Evolutionary conservation across 768 basidiomycete species (phyloP).

Genomic region (Russula vinacea): DNA sequence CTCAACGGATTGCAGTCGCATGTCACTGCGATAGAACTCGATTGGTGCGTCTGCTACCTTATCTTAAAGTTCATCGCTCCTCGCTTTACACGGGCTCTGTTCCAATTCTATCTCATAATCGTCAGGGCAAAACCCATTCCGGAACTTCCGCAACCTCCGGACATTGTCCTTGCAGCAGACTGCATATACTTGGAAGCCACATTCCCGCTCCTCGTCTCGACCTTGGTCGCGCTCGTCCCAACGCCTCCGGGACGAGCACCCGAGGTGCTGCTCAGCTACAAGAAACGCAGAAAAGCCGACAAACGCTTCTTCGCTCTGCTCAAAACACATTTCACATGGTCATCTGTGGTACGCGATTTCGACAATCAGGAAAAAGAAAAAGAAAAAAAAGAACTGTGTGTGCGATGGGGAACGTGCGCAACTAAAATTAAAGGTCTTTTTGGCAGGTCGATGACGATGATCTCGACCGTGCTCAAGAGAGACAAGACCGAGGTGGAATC

Average conservation of each 20-base stretch:
- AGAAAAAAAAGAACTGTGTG: neutral
- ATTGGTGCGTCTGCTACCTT: slow-evolving; percentile 58
- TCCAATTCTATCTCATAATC: too few species aligned
- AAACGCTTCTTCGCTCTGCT: slow-evolving; percentile 80
- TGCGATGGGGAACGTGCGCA: neutral
- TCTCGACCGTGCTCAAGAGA: slow-evolving; percentile 58
- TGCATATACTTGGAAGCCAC: slow-evolving; percentile 96
- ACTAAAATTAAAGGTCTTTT: neutral
- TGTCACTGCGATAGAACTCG: slow-evolving; percentile 66
- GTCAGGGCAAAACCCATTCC: slow-evolving; percentile 66
- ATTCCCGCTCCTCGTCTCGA: slow-evolving; percentile 82
- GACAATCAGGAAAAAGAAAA: neutral
- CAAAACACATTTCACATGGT: slow-evolving; percentile 75
- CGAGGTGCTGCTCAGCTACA: slow-evolving; percentile 88
- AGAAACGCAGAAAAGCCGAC: slow-evolving; percentile 91
- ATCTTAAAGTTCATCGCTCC: neutral
- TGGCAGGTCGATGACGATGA: slow-evolving; percentile 49
- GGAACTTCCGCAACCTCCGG: slow-evolving; percentile 42
- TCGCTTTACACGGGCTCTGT: neutral
- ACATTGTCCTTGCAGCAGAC: slow-evolving; percentile 84
- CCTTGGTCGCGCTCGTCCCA: slow-evolving; percentile 58
- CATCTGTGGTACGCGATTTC: slow-evolving; percentile 44
- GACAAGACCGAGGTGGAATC: slow-evolving; percentile 64
- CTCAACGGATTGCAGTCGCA: slow-evolving; percentile 57
- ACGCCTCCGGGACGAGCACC: slow-evolving; percentile 38